Conservation (phyloP, 345 rosid species). For the Excoecaria agallocha region DNA sequence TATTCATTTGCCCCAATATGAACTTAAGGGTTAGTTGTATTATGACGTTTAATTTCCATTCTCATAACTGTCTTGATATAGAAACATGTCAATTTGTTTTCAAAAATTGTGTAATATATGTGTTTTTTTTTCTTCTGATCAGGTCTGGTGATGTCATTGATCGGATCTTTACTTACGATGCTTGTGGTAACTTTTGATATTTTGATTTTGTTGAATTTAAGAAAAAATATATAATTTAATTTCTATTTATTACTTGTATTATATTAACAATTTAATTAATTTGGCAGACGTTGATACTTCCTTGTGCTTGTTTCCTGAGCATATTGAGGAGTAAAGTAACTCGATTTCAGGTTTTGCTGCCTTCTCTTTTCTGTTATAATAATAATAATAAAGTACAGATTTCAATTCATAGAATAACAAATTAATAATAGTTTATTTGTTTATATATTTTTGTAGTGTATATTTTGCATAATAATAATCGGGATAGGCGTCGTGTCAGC, state of each 20-base stretch:
- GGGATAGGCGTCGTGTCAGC: constrained; percentile 66
- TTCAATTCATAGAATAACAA: too few relatives aligned
- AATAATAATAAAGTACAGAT: too few relatives aligned
- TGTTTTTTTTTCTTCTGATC: background rate
- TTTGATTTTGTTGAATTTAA: background rate
- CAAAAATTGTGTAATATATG: too few relatives aligned
- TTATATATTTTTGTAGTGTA: constrained; percentile 33
- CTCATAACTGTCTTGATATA: background rate
- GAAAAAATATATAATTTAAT: background rate
- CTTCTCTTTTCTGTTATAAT: background rate
- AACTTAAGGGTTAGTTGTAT: too few relatives aligned
- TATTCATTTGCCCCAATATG: too few relatives aligned
- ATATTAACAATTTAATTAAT: background rate
- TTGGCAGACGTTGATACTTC: constrained; percentile 85
- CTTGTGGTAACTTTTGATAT: constrained; percentile 65
- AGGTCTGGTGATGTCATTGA: constrained; percentile 85
- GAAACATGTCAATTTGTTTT: background rate
- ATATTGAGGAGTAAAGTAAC: constrained; percentile 59
- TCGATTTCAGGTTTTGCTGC: constrained; percentile 47
- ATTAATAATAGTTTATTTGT: background rate
- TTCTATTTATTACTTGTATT: too few relatives aligned
- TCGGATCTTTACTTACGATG: constrained; percentile 88
- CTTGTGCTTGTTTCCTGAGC: constrained; percentile 85
- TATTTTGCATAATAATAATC: constrained; percentile 53
- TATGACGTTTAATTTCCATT: background rate